A percentile compares a stretch with the other conserved stretches of the same genome.
These are phyloP conservation scores for Diaporthe ampelina DNA, from an alignment of 2,329 filamentous ascomycete genomes.

Conservation along the genomic window DNA sequence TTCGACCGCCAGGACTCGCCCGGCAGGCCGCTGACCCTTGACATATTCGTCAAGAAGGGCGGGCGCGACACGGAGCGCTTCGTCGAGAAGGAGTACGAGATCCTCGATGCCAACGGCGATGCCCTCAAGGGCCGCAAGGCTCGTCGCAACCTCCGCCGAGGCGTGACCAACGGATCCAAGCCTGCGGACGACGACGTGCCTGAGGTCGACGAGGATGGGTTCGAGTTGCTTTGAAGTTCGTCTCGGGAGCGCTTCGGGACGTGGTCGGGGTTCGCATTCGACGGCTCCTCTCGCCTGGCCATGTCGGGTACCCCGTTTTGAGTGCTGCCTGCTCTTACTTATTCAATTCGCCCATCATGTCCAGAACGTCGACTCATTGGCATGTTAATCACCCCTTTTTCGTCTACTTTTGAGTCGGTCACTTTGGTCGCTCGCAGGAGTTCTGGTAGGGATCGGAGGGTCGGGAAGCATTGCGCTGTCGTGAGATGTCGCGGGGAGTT, in stretches of 20 bases:
- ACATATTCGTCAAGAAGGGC: conserved; percentile 54
- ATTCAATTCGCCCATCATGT: conserved; percentile 9
- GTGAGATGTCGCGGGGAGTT: conserved; percentile 33
- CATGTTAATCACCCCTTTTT: conserved; percentile 32
- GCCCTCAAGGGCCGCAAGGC: conserved; percentile 60
- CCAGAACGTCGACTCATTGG: not conserved
- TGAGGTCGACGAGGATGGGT: conserved; percentile 56
- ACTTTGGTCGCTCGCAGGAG: conserved; percentile 32
- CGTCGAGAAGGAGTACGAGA: conserved; percentile 63
- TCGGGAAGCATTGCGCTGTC: conserved; percentile 37
- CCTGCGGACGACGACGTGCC: conserved; percentile 45
- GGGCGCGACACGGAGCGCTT: conserved; percentile 59
- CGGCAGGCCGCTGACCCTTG: conserved; percentile 55
- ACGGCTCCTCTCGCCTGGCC: not conserved
- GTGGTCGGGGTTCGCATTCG: not conserved
- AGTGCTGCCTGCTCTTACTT: conserved; percentile 3
- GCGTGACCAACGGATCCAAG: conserved; percentile 41
- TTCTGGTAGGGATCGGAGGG: conserved; percentile 19
- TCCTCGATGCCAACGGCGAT: conserved; percentile 61
- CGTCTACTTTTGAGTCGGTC: conserved; percentile 13
- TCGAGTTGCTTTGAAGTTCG: conserved; percentile 54
- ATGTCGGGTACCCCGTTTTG: not conserved
- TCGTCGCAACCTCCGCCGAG: conserved; percentile 55
- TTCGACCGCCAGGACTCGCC: conserved; percentile 58
- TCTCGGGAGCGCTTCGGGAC: not conserved